Evolutionary conservation across 2,329 filamentous ascomycete species (phyloP), one percentile per base, ranked within the genome.

Genomic region (Samsoniella hepiali): DNA sequence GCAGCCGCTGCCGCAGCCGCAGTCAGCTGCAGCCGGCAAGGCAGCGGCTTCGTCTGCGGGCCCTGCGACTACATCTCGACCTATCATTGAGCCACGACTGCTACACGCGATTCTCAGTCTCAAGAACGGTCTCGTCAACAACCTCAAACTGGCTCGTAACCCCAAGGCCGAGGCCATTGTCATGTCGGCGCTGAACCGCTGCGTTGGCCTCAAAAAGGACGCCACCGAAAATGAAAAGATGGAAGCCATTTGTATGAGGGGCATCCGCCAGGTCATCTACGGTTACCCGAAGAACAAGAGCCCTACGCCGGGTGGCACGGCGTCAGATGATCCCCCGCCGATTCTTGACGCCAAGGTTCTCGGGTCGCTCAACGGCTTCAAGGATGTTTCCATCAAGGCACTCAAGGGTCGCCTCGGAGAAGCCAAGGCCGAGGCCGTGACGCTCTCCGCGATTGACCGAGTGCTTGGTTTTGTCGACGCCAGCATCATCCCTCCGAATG

Each of bases 171-270:
- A 82, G 63, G 78, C 77, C 31, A 78, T 83, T 31, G 79, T 82
- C 64, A 81, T 83, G 76, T 82, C 81, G 7, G 82, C 82, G 13
- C 73, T 84, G 65, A 83, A 83, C 65, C 80, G 81, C 32, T 80
- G 78, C 51, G 71, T 84, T 10, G 81, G 81, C 0, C 75, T 84
- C 54, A 78, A 82, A 65, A 75, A 75, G 31, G 74, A 75, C 49
- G 75, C 76, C 7, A 78, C 78, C 0, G 78, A 78, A 49, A 77
- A 79, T 60, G 77, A 81, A 44, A 75, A 76, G 64, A 76, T 83
- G 70, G 82, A 83, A 65, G 71, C 73, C 36, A 79, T 82, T 44
- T 79, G 77, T 51, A 79, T 79, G 57, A 78, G 76, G 64, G 77
- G 76, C 34, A 76, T 79, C 47, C 69, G 72, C 31, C 73, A 76